Base-by-base conservation (phyloP, 164 flowering plant genomes). In the Sedum album region DNA sequence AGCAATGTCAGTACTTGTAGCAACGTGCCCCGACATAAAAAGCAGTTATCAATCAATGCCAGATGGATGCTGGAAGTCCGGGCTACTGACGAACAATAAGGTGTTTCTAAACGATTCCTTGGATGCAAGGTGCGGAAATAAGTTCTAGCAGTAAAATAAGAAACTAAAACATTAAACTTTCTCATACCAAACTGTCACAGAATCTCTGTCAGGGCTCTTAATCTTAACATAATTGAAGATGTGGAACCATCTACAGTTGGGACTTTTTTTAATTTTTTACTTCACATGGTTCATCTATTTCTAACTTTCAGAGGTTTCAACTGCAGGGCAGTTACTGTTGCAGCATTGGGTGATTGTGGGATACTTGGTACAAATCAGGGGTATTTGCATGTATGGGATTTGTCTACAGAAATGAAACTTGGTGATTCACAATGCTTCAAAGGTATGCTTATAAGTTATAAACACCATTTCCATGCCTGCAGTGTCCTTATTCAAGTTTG, bases 1-100 rank as follows among this genome's bases (percentile, higher is more conserved):
- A 62, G 89, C 84, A 28, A 65, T 91, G 65, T 89, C 94, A 94
- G 81, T 93, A 78, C 85, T 93, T 69, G 81, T 86, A 44, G 85
- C 82, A 62, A 80, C 83, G 61, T 66, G 26, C 65, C 71, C 85
- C 36, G 79, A 80, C 68, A 71, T 77, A 71, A 68, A 65, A 73
- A 73, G 73, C 18, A 76, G 74, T 65, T 62, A 28, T 66, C 60
- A 75, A 36, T 69, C 28, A 28, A 69, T 71, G 70, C 72, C 79
- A 38, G 68, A 39, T 68, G 77, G 80, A 70, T 73, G 73, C 31
- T 94, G 98, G 98, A 82, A 84, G 76, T 84, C 88, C 20, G 97
- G 87, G 69, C 81, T 94, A 20, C 69, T 89, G 77, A 81, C 79
- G 66, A 82, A 89, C 31, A 76, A 83, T 78, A 75, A 2, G 60